Evolutionary conservation across 306 rosid genomes (phyloP), one percentile per base, ranked within the genome.

Genomic region (Malus sylvestris): DNA sequence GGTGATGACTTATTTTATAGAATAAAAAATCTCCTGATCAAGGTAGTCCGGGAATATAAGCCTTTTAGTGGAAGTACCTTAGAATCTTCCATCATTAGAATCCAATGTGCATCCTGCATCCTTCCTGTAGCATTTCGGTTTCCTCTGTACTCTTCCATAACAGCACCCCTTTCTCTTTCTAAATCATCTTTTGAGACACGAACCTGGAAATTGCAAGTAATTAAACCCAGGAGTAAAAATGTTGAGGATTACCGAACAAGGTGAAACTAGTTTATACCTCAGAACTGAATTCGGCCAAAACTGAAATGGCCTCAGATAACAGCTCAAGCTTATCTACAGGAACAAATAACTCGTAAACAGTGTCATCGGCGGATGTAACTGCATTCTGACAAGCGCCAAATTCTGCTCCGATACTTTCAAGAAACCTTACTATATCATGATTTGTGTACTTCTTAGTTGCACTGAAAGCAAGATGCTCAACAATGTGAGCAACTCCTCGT

Each of bases 371-470:
- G 29, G 97, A 87, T 16, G 96, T 95, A 4, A 62, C 91, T 6
- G 98, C 98, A 86, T 95, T 95, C 86, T 95, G 97, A 81, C 98
- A 95, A 73, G 98, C 92, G 1, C 98, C 98, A 62, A 95, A 95
- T 79, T 92, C 98, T 1, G 98, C 97, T 27, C 98, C 98, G 20
- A 92, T 85, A 40, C 97, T 94, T 75, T 94, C 98, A 49, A 94
- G 98, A 65, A 94, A 92, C 53, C 88, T 92, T 77, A 94, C 75
- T 22, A 94, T 92, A 71, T 94, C 98, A 72, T 92, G 97, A 73
- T 95, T 90, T 67, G 91, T 90, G 82, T 94, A 94, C 52, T 80
- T 87, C 87, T 67, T 68, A 4, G 97, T 92, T 72, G 98, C 98
- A 80, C 97, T 94, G 74, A 94, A 94, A 70, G 98, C 96, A 78